These are phyloP conservation scores for Streptanthus diversifolius DNA, from an alignment of 345 rosid species.

Conservation along the genomic window DNA sequence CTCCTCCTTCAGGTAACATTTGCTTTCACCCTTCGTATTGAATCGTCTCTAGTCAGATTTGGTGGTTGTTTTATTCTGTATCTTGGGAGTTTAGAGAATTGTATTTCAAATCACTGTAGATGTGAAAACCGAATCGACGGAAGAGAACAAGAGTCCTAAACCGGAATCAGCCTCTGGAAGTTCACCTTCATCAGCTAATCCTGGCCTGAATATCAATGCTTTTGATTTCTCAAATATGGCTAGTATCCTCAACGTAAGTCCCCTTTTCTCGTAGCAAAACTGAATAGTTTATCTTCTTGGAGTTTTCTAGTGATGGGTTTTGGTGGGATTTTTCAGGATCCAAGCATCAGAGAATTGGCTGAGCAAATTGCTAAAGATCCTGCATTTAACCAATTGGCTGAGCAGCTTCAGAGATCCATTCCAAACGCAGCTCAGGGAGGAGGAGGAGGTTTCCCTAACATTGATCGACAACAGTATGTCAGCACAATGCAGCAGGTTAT, in stretches of 20 bases:
- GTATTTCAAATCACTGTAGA: slow-evolving; percentile 27
- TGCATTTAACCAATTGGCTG: slow-evolving; percentile 89
- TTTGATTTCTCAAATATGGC: slow-evolving; percentile 91
- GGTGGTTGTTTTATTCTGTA: background rate
- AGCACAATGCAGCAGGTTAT: slow-evolving; percentile 93
- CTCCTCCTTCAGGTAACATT: slow-evolving; percentile 51
- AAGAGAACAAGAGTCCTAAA: slow-evolving; percentile 35
- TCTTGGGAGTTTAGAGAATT: background rate
- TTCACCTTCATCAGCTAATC: slow-evolving; percentile 42
- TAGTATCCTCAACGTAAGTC: slow-evolving; percentile 71
- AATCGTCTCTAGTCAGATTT: slow-evolving; percentile 17
- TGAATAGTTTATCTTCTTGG: background rate
- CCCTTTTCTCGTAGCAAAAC: background rate
- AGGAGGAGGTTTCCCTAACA: slow-evolving; percentile 55
- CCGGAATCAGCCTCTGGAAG: slow-evolving; percentile 58
- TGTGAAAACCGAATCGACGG: slow-evolving; percentile 47
- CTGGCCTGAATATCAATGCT: slow-evolving; percentile 53
- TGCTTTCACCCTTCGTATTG: background rate
- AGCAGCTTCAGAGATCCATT: slow-evolving; percentile 83
- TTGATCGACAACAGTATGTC: slow-evolving; percentile 72
- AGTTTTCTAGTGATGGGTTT: slow-evolving; percentile 9
- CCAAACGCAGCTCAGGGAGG: slow-evolving; percentile 60
- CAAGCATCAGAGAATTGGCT: slow-evolving; percentile 85
- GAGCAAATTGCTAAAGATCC: slow-evolving; percentile 97
- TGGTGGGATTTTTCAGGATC: slow-evolving; percentile 51